phyloP scores from a whole-genome alignment of 2,329 filamentous ascomycete genomes.

The Talaromyces pinophilus region DNA sequence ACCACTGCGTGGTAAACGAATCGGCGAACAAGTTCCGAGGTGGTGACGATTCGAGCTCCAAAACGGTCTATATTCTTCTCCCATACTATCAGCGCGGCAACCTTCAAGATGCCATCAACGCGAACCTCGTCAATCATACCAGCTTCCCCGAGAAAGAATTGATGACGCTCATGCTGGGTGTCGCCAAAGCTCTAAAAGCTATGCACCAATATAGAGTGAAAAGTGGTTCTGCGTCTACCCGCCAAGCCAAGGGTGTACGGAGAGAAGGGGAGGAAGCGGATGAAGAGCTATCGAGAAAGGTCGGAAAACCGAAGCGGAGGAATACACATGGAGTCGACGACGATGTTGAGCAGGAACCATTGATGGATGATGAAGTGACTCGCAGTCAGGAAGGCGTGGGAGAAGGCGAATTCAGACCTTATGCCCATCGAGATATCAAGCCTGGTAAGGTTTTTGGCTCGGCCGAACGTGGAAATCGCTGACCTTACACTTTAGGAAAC shows the following conservation, averaged over 20 bases:
- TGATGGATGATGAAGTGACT: constrained; percentile 78
- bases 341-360: constrained; percentile 74
- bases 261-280: constrained; percentile 59
- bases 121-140: constrained; percentile 93
- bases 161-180: constrained; percentile 87
- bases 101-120: constrained; percentile 97
- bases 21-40: constrained; percentile 58
- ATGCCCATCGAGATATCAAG: constrained; percentile 96
- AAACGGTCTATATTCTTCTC: constrained; percentile 94
- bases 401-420: constrained; percentile 71
- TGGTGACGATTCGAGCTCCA: constrained; percentile 64
- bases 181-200: constrained; percentile 80
- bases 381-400: constrained; percentile 67
- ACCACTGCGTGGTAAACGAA: constrained; percentile 79
- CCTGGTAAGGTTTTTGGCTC: constrained; percentile 64
- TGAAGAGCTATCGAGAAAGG: constrained; percentile 41
- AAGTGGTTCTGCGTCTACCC: constrained; percentile 55
- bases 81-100: constrained; percentile 96
- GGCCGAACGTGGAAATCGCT: background rate
- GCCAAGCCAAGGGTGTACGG: constrained; percentile 58
- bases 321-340: constrained; percentile 52
- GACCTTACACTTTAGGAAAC: constrained; percentile 60
- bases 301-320: constrained; percentile 42
- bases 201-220: constrained; percentile 87
- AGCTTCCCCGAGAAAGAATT: constrained; percentile 83